phyloP scores from a whole-genome alignment of 164 flowering plant species.

The Kalanchoe fedtschenkoi region DNA sequence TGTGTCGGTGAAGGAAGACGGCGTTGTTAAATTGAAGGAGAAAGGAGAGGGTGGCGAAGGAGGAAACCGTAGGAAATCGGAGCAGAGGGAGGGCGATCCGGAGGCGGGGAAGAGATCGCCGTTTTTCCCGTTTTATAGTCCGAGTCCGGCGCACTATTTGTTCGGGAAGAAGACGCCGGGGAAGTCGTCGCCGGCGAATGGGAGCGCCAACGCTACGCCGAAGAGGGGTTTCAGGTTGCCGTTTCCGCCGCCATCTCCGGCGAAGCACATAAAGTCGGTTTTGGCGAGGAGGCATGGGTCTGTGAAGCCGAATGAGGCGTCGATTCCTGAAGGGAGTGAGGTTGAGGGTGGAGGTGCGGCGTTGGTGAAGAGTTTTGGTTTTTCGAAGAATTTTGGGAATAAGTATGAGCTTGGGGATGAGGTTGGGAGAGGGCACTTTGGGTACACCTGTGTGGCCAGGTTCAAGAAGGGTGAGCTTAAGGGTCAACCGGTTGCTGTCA shows the following conservation, averaged over 20 bases:
- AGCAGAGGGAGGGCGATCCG: neutral
- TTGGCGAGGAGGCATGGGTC: conserved; percentile 71
- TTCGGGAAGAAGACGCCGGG: conserved; percentile 68
- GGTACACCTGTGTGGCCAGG: conserved; percentile 61
- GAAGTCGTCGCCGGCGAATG: conserved; percentile 54
- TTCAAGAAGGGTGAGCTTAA: conserved; percentile 72
- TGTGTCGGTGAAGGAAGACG: neutral
- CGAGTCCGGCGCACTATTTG: conserved; percentile 58
- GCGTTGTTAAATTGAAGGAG: neutral
- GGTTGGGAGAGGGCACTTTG: conserved; percentile 86
- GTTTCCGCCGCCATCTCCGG: conserved; percentile 92
- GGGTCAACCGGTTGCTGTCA: conserved; percentile 72
- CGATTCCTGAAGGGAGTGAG: conserved; percentile 65
- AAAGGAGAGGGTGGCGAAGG: neutral
- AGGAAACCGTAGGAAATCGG: neutral
- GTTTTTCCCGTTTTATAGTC: conserved; percentile 69
- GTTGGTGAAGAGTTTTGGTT: conserved; percentile 74
- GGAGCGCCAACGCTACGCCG: conserved; percentile 54
- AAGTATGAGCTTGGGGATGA: conserved; percentile 87
- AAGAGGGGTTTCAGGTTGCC: conserved; percentile 55
- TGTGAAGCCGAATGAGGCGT: conserved; percentile 66
- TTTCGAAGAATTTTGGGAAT: conserved; percentile 52
- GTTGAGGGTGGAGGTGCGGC: conserved; percentile 28
- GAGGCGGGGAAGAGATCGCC: conserved; percentile 37
- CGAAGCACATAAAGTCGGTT: conserved; percentile 70